Evolutionary conservation across 176 grass and related monocot species (phyloP).

Genomic region (Paspalum vaginatum): DNA sequence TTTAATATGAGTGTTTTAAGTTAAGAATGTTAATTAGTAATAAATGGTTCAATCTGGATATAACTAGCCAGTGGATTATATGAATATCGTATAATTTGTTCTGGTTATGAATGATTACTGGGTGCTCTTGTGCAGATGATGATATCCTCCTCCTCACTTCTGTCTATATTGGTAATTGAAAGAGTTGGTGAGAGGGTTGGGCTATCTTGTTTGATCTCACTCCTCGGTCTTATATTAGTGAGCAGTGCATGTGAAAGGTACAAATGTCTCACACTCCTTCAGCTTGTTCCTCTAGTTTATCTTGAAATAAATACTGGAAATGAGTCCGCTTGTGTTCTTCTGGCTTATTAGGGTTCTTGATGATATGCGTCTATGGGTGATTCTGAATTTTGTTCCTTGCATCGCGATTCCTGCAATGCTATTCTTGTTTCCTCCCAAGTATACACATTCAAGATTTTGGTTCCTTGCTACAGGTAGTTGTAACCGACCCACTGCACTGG

Average conservation of each 20-base stretch:
- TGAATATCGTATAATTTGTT: not conserved
- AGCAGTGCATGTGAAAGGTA: constrained; percentile 93
- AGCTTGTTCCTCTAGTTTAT: constrained; percentile 25
- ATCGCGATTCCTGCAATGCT: constrained; percentile 83
- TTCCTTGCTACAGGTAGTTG: constrained; percentile 86
- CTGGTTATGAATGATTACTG: constrained; percentile 30
- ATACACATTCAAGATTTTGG: constrained; percentile 98
- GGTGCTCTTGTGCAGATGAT: constrained; percentile 78
- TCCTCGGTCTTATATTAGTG: constrained; percentile 70
- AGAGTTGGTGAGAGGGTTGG: constrained; percentile 82
- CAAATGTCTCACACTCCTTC: constrained; percentile 23
- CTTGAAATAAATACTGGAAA: constrained; percentile 42
- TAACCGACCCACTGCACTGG: constrained; percentile 12
- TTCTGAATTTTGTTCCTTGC: constrained; percentile 80
- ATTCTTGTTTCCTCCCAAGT: constrained; percentile 90
- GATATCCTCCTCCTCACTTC: constrained; percentile 84
- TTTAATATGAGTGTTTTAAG: constrained; percentile 9
- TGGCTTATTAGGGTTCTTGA: constrained; percentile 79
- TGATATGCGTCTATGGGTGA: constrained; percentile 90
- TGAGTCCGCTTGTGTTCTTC: constrained; percentile 29
- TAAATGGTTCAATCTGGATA: not conserved
- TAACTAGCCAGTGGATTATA: not conserved
- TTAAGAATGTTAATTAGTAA: not conserved
- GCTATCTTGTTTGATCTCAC: constrained; percentile 75
- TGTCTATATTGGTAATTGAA: constrained; percentile 93